Base-by-base conservation (phyloP, 257 asterid species). In the Vinca minor region DNA sequence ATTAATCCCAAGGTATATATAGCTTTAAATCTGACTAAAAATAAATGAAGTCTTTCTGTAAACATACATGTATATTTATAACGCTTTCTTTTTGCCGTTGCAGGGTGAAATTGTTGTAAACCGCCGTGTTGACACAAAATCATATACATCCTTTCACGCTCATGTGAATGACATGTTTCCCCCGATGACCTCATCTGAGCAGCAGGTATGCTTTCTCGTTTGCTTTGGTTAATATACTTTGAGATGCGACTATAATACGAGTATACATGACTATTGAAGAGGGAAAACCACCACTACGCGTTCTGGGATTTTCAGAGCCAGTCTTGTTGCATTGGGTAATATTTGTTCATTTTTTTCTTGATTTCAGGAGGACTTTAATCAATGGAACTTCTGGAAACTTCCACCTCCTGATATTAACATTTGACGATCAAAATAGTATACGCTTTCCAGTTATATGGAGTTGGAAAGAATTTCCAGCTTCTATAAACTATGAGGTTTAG, bases 1-100 rank as follows among this genome's bases (percentile, higher is more conserved):
- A 89, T 92, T 57, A 85, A 92, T 67, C 93, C 98, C 20, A 92
- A 87, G 98, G 98, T n/a, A n/a, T 89, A n/a, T n/a, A 81, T 45
- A 25, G 25, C 44, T 47, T 58, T 18, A 44, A n/a, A 11, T n/a
- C 71, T 69, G 23, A 32, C 54, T 21, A 11, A 28, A 34, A n/a
- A n/a, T n/a, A n/a, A n/a, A n/a, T n/a, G n/a, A n/a, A n/a, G n/a
- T n/a, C n/a, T n/a, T n/a, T n/a, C n/a, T n/a, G n/a, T n/a, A n/a
- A n/a, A n/a, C n/a, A n/a, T n/a, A n/a, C n/a, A n/a, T n/a, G n/a
- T 18, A 23, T 56, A 17, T 31, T 39, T 32, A 55, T 70, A 46
- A 39, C 68, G 71, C 50, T 25, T 59, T 29, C 17, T 34, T 23
- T 53, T 35, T 18, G 42, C 38, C 18, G 48, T 59, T 65, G 60